A percentile compares a stretch with the other conserved stretches of the same genome.
phyloP scores from a whole-genome alignment of 1,284 basidiomycete genomes.

The Leucoagaricus sp. region DNA sequence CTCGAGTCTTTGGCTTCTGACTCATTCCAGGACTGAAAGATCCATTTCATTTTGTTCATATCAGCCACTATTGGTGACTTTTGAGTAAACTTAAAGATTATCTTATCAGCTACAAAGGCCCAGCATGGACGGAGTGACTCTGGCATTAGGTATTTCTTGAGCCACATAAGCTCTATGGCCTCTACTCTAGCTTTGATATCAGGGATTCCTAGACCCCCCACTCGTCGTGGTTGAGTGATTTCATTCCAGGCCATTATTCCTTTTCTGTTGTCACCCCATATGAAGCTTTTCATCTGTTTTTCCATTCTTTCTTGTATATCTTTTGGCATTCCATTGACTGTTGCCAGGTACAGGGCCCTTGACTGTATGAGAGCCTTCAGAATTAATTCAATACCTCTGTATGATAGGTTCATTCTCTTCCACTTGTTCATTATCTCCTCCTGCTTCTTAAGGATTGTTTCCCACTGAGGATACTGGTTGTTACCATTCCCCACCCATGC shows the following conservation, averaged over 20 bases:
- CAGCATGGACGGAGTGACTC: constrained; percentile 15
- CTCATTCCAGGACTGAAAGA: constrained; percentile 23
- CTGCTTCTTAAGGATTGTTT: constrained; percentile 22
- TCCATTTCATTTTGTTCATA: constrained; percentile 17
- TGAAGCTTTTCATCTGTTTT: constrained; percentile 24
- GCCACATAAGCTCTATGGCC: constrained; percentile 22
- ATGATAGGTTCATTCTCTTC: constrained; percentile 23
- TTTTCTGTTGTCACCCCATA: constrained; percentile 24
- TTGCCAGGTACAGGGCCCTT: constrained; percentile 29
- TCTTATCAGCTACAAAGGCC: constrained; percentile 20
- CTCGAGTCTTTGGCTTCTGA: background rate
- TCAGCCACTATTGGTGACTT: background rate
- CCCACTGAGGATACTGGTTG: constrained; percentile 22
- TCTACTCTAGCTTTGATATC: constrained; percentile 23
- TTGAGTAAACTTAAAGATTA: constrained; percentile 14
- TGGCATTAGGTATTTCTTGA: constrained; percentile 15
- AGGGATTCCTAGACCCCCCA: constrained; percentile 23
- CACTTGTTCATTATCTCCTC: constrained; percentile 21
- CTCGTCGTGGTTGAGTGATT: constrained; percentile 13
- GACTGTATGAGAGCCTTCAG: constrained; percentile 26
- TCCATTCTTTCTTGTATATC: constrained; percentile 20
- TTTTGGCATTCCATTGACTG: constrained; percentile 34
- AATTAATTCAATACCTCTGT: constrained; percentile 26
- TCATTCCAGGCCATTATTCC: constrained; percentile 20
- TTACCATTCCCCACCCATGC: constrained; percentile 28